Conservation (phyloP, 1,139 yeast genomes). For the Magnusiomyces suaveolens region DNA sequence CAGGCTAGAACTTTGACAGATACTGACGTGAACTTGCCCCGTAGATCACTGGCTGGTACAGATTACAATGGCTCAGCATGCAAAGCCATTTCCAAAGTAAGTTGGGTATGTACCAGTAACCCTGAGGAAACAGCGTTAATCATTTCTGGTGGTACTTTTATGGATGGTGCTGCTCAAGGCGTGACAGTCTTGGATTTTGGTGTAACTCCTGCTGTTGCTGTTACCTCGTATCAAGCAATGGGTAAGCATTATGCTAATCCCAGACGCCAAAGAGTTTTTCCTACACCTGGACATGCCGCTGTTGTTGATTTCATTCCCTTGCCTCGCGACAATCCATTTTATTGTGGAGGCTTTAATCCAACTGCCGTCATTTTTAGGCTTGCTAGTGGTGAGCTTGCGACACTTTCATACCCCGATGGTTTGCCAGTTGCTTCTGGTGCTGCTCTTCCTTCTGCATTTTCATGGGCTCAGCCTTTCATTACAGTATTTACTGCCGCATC, state of each 20-base stretch:
- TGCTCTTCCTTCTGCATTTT: conserved; percentile 65
- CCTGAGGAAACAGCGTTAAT: conserved; percentile 72
- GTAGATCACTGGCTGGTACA: conserved; percentile 12
- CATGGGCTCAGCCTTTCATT: conserved; percentile 71
- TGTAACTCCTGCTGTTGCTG: conserved; percentile 62
- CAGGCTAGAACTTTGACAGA: conserved; percentile 69
- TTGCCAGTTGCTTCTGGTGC: conserved; percentile 46
- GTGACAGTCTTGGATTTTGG: conserved; percentile 70
- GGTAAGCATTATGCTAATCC: conserved; percentile 66
- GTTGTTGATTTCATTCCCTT: conserved; percentile 43
- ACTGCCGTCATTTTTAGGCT: conserved; percentile 47
- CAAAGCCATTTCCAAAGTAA: conserved; percentile 21
- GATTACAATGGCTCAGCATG: conserved; percentile 3
- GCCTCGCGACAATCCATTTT: conserved; percentile 45
- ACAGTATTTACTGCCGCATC: conserved; percentile 44
- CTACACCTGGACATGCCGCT: conserved; percentile 37
- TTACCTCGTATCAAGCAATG: conserved; percentile 78
- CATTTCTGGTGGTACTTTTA: conserved; percentile 58
- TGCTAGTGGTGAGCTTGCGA: conserved; percentile 48
- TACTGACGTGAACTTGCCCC: conserved; percentile 50
- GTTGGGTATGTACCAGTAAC: conserved; percentile 71
- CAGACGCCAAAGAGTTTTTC: conserved; percentile 45
- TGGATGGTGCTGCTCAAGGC: conserved; percentile 42
- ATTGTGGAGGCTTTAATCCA: conserved; percentile 30
- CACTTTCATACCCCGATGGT: conserved; percentile 49